Evolutionary conservation across 2,329 filamentous ascomycete genomes (phyloP).

Genomic region (Lasiodiplodia gonubiensis): DNA sequence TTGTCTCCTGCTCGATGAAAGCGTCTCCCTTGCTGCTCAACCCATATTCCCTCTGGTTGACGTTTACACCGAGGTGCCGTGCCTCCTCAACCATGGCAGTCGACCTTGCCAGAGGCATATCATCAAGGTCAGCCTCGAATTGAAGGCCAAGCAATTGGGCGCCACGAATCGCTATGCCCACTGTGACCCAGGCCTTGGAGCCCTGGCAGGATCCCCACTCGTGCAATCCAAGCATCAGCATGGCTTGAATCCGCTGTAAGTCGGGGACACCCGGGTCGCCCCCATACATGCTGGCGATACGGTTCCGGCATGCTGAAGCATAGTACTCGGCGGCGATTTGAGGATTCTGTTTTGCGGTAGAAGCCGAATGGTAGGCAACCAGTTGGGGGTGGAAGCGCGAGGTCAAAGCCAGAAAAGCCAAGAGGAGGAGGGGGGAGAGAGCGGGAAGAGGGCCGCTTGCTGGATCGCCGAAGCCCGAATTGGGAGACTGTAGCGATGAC

Average conservation of each 20-base stretch:
- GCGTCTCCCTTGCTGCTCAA: conserved; percentile 43
- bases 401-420: conserved; percentile 72
- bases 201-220: conserved; percentile 72
- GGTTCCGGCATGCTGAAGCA: conserved; percentile 62
- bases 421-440: conserved; percentile 56
- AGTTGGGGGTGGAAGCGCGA: conserved; percentile 70
- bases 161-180: conserved; percentile 65
- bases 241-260: conserved; percentile 69
- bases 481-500: conserved; percentile 31
- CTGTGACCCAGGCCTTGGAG: conserved; percentile 68
- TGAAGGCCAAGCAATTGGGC: conserved; percentile 53
- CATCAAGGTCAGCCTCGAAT: conserved; percentile 38
- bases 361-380: conserved; percentile 61
- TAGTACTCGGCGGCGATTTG: conserved; percentile 68
- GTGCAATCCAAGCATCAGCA: conserved; percentile 73
- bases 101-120: conserved; percentile 42
- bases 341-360: conserved; percentile 57
- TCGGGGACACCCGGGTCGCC: conserved; percentile 58
- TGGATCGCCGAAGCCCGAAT: conserved; percentile 40
- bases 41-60: conserved; percentile 41
- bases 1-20: conserved; percentile 67
- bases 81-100: conserved; percentile 32
- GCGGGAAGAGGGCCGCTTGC: conserved; percentile 38
- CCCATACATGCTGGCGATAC: conserved; percentile 57
- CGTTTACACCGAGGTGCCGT: conserved; percentile 38